These are phyloP conservation scores for Fusarium globosum DNA, from an alignment of 2,329 filamentous ascomycete genomes.

Conservation along the genomic window DNA sequence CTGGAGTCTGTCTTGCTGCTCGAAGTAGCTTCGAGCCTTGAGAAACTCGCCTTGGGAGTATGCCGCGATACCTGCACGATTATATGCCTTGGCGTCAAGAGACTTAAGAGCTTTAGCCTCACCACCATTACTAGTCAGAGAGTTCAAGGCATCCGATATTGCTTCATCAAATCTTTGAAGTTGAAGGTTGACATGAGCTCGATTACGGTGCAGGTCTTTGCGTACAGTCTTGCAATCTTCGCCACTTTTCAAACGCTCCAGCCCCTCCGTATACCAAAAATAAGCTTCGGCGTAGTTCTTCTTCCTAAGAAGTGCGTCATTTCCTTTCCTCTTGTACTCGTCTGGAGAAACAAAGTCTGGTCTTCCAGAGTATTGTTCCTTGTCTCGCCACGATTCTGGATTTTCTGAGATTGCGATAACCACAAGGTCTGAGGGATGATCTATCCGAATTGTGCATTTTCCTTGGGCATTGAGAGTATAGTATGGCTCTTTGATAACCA, in stretches of 20 bases:
- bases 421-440: slow-evolving; percentile 49
- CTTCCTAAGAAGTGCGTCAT: slow-evolving; percentile 39
- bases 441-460: slow-evolving; percentile 53
- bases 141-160: slow-evolving; percentile 43
- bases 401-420: slow-evolving; percentile 17
- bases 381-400: slow-evolving; percentile 34
- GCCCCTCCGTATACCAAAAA: slow-evolving; percentile 44
- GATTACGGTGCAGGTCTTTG: slow-evolving; percentile 49
- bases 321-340: slow-evolving; percentile 46
- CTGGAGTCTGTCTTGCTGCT: slow-evolving; percentile 38
- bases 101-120: slow-evolving; percentile 9
- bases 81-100: slow-evolving; percentile 49
- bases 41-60: slow-evolving; percentile 45
- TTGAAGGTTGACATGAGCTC: slow-evolving; percentile 48
- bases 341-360: neutral
- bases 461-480: slow-evolving; percentile 56
- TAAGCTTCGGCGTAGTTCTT: slow-evolving; percentile 36
- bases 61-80: slow-evolving; percentile 47
- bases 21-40: slow-evolving; percentile 40
- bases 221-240: slow-evolving; percentile 27
- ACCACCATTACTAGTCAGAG: slow-evolving; percentile 39
- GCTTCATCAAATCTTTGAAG: slow-evolving; percentile 48
- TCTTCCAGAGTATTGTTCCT: accelerated
- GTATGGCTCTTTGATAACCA: slow-evolving; percentile 63
- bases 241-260: slow-evolving; percentile 6